Conservation (phyloP, 495 filamentous ascomycete genomes). For the Trichoderma asperelloides region DNA sequence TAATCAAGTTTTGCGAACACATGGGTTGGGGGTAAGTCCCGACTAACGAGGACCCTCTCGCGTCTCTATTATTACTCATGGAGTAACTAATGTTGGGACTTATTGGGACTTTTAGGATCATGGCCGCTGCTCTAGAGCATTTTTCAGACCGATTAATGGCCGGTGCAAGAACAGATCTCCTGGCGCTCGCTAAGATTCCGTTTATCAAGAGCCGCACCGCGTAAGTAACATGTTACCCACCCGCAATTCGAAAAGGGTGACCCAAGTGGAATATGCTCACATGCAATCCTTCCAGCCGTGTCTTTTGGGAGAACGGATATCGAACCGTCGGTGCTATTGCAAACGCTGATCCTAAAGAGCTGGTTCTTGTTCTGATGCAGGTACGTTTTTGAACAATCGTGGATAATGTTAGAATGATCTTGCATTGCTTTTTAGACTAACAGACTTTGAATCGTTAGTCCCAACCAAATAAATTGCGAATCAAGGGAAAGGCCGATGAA, state of each 20-base stretch:
- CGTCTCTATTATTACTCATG: neutral
- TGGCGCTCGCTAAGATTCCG: constrained; percentile 65
- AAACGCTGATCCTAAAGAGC: constrained; percentile 55
- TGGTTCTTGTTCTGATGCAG: constrained; percentile 63
- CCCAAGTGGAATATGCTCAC: neutral
- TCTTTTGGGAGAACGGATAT: constrained; percentile 73
- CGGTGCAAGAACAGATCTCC: constrained; percentile 63
- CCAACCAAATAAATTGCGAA: constrained; percentile 53
- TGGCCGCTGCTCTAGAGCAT: constrained; percentile 68
- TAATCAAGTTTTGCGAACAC: constrained; percentile 64
- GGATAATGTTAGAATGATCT: neutral
- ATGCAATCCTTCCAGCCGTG: constrained; percentile 23
- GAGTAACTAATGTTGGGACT: neutral
- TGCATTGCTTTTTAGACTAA: neutral
- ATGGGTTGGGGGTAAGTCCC: constrained; percentile 57
- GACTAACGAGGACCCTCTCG: neutral
- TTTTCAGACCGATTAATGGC: constrained; percentile 68
- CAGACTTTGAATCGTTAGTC: constrained; percentile 24
- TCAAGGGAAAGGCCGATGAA: constrained; percentile 51
- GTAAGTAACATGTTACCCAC: constrained; percentile 6
- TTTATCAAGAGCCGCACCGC: constrained; percentile 74
- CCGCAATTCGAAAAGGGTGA: neutral
- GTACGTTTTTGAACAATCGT: constrained; percentile 25
- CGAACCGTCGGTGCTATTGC: constrained; percentile 58
- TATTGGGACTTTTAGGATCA: constrained; percentile 30